phyloP scores from a whole-genome alignment of 805 yeast genomes.

The Alloascoidea africana region DNA sequence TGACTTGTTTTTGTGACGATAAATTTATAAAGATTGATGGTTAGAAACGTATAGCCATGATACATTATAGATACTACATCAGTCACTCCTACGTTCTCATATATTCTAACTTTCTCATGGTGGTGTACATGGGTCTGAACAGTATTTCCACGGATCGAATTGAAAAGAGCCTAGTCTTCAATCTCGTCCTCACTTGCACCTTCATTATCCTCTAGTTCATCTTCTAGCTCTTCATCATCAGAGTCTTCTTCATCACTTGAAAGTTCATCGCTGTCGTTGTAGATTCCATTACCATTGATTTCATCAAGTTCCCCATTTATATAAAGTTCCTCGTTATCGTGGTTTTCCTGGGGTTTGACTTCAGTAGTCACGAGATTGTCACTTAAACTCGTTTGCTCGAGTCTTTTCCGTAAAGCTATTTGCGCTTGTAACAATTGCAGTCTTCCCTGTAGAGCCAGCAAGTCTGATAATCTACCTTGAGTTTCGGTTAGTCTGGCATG shows the following conservation, averaged over 20 bases:
- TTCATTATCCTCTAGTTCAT: conserved; percentile 15
- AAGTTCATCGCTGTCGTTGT: too few relatives aligned
- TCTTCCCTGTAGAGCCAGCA: conserved; percentile 77
- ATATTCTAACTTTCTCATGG: too few relatives aligned
- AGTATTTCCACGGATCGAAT: too few relatives aligned
- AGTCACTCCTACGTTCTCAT: too few relatives aligned
- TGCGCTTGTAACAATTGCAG: conserved; percentile 66
- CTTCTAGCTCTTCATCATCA: conserved; percentile 20
- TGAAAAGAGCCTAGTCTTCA: too few relatives aligned
- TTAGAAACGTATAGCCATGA: too few relatives aligned
- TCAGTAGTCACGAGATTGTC: conserved; percentile 20
- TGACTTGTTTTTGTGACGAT: too few relatives aligned
- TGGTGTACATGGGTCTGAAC: too few relatives aligned
- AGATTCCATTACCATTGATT: conserved; percentile 18
- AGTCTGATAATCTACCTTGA: conserved; percentile 42
- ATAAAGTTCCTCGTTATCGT: not conserved
- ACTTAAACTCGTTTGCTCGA: conserved; percentile 16
- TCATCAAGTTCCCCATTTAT: not conserved
- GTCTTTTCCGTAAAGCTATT: conserved; percentile 47
- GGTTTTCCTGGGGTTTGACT: not conserved
- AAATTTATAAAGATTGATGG: too few relatives aligned
- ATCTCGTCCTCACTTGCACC: conserved; percentile 14
- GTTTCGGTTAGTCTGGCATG: conserved; percentile 41
- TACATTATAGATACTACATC: too few relatives aligned
- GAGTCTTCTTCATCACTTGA: conserved; percentile 21